Percentiles rank a stretch among this genome's conserved stretches.
Conservation (phyloP, 1,284 basidiomycete species). For the Austropuccinia psidii region DNA sequence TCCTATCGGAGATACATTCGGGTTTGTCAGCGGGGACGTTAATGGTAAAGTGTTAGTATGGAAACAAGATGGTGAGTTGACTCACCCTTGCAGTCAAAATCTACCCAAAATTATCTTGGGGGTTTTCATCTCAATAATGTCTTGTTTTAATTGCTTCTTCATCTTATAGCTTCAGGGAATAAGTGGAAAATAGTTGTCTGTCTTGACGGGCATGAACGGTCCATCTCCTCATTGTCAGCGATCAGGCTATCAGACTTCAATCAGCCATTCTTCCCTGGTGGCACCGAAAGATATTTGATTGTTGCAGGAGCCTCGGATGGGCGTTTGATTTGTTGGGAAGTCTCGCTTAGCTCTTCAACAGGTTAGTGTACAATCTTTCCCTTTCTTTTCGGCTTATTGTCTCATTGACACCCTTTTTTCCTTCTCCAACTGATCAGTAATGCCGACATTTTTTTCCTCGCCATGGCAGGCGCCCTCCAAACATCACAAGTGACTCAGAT, state of each 20-base stretch:
- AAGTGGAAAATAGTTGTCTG: constrained; percentile 4
- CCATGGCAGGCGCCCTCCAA: constrained; percentile 54
- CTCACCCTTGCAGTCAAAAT: neutral
- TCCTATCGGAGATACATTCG: neutral
- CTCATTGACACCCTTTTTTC: neutral
- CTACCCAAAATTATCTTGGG: neutral
- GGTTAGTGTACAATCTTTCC: neutral
- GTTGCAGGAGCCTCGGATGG: constrained; percentile 27
- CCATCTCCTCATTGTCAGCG: constrained; percentile 24
- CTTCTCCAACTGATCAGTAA: neutral
- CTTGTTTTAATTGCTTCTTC: neutral
- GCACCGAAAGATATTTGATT: constrained; percentile 4
- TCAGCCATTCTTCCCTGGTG: neutral
- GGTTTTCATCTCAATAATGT: neutral
- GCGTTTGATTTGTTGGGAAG: constrained; percentile 14
- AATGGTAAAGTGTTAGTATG: constrained; percentile 21
- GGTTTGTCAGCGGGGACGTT: constrained; percentile 20
- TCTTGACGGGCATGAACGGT: constrained; percentile 15
- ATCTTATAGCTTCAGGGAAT: neutral
- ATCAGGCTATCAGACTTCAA: neutral
- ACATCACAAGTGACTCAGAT: too few relatives aligned
- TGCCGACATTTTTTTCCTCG: too few relatives aligned
- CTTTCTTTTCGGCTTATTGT: neutral
- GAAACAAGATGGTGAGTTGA: neutral
- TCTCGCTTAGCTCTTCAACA: neutral